Conservation (phyloP, 441 rosid species). For the Brassica balearica region DNA sequence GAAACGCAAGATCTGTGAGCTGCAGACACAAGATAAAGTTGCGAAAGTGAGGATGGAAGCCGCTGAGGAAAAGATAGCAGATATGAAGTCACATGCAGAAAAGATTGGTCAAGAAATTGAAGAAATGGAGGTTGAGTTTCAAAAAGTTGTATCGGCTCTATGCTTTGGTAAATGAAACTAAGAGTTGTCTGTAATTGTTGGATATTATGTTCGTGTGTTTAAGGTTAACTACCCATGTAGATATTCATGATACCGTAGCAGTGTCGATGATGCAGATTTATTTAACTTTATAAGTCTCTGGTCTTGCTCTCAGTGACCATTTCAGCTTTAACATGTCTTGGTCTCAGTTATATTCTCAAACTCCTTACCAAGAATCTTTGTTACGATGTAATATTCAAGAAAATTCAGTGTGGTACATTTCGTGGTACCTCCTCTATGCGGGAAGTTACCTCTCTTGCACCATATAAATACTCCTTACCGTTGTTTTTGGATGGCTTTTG, state of each 20-base stretch:
- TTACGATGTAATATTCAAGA: background rate
- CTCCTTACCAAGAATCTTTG: background rate
- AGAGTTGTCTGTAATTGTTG: background rate
- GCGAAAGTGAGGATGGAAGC: conserved; percentile 46
- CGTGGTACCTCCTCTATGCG: conserved; percentile 36
- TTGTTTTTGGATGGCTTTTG: conserved; percentile 49
- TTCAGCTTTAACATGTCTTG: too few relatives aligned
- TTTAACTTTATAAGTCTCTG: background rate
- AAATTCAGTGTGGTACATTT: conserved; percentile 17
- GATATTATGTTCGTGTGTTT: background rate
- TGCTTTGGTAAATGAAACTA: conserved; percentile 25
- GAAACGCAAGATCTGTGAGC: conserved; percentile 49
- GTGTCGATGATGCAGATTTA: background rate
- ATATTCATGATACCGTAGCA: background rate
- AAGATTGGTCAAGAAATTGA: conserved; percentile 27
- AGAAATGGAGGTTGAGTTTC: conserved; percentile 40
- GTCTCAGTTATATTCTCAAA: too few relatives aligned
- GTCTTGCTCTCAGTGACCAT: too few relatives aligned
- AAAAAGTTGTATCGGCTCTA: conserved; percentile 48
- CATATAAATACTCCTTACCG: conserved; percentile 45
- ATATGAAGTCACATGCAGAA: conserved; percentile 39
- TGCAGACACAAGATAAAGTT: conserved; percentile 46
- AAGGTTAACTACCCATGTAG: background rate
- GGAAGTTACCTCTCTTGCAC: conserved; percentile 53
- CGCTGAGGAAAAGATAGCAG: conserved; percentile 31